These are phyloP conservation scores for Exophiala dermatitidis DNA, from an alignment of 2,329 filamentous ascomycete genomes.

Conservation along the genomic window DNA sequence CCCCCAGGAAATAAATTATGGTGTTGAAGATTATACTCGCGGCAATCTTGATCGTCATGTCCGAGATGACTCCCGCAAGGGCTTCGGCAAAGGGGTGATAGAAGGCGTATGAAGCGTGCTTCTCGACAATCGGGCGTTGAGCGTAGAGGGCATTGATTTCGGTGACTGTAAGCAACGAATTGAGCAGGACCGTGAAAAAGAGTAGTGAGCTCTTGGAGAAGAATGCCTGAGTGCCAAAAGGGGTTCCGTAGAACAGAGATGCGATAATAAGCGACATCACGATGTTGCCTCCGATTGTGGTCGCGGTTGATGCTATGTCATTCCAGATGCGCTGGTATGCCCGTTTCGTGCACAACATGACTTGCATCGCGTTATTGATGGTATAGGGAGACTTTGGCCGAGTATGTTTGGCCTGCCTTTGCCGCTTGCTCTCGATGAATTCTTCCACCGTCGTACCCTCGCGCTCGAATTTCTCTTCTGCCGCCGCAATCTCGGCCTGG, in stretches of 20 bases:
- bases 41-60: constrained; percentile 70
- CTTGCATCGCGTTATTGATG: constrained; percentile 55
- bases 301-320: constrained; percentile 68
- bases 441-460: constrained; percentile 54
- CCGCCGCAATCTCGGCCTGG: constrained; percentile 42
- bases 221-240: constrained; percentile 61
- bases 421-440: constrained; percentile 31
- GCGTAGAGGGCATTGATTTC: constrained; percentile 58
- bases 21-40: constrained; percentile 71
- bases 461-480: constrained; percentile 42
- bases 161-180: constrained; percentile 51
- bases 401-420: constrained; percentile 52
- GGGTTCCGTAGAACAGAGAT: constrained; percentile 73
- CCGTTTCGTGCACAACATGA: constrained; percentile 70
- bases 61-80: constrained; percentile 75
- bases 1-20: constrained; percentile 78
- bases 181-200: constrained; percentile 83
- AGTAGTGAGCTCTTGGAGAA: constrained; percentile 71
- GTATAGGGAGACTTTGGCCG: constrained; percentile 50
- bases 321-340: constrained; percentile 69
- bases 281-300: constrained; percentile 60
- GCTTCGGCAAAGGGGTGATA: constrained; percentile 86
- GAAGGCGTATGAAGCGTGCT: constrained; percentile 78
- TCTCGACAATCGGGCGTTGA: constrained; percentile 85
- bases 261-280: constrained; percentile 70